Conservation (phyloP, 139 green algal genomes). For the Chlorella sp. region DNA sequence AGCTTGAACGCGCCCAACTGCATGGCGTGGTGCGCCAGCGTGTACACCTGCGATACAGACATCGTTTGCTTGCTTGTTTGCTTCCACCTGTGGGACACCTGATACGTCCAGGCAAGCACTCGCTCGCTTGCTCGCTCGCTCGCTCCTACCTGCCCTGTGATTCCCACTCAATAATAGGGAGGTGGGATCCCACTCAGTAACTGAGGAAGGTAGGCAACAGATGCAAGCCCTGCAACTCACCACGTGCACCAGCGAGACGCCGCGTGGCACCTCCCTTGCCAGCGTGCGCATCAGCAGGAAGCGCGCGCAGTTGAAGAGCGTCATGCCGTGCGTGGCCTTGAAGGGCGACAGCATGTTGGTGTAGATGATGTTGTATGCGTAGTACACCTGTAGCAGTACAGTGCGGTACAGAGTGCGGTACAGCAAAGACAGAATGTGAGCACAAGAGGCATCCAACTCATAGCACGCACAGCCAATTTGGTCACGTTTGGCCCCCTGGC, state of each 20-base stretch:
- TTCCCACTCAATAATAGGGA: no score
- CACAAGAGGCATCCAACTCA: no score
- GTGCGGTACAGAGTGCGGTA: neutral
- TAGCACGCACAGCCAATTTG: neutral
- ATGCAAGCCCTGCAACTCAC: no score
- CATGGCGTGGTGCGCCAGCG: slow-evolving; percentile 48
- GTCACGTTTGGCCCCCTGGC: neutral
- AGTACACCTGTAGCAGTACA: slow-evolving; percentile 43
- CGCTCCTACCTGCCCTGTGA: no score
- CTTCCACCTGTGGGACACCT: slow-evolving; percentile 31
- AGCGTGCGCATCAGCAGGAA: slow-evolving; percentile 65
- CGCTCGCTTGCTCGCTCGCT: no score
- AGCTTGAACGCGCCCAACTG: slow-evolving; percentile 69
- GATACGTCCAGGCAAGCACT: no score
- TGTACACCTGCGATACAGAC: no score
- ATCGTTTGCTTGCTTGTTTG: slow-evolving; percentile 39
- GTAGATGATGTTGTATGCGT: slow-evolving; percentile 67
- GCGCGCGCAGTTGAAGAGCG: slow-evolving; percentile 57
- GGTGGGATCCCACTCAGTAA: no score
- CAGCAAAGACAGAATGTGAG: no score
- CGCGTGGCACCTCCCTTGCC: slow-evolving; percentile 14
- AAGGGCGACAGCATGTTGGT: slow-evolving; percentile 46
- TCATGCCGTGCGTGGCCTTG: slow-evolving; percentile 39
- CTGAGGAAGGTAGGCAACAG: no score
- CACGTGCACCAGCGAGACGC: slow-evolving; percentile 17